These are phyloP conservation scores for Colletotrichum cordylinicola DNA, from an alignment of 2,329 filamentous ascomycete species.

Conservation along the genomic window DNA sequence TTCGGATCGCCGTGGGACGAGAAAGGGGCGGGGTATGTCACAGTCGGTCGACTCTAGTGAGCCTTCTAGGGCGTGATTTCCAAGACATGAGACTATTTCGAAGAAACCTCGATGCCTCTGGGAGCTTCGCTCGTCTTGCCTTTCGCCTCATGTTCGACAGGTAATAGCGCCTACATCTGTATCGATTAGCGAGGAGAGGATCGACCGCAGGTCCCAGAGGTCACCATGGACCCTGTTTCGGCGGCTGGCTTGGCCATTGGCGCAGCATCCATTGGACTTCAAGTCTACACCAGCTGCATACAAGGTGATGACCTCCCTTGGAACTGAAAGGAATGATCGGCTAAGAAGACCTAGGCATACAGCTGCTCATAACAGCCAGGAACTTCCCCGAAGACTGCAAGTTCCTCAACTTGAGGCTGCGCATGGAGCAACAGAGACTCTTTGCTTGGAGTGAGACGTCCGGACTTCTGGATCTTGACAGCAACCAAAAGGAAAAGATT, in stretches of 20 bases:
- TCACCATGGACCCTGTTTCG: conserved; percentile 48
- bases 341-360: conserved; percentile 40
- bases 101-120: background rate
- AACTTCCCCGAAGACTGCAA: conserved; percentile 53
- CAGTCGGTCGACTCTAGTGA: background rate
- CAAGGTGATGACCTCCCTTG: conserved; percentile 34
- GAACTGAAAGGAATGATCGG: background rate
- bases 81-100: background rate
- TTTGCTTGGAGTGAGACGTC: conserved; percentile 57
- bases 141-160: background rate
- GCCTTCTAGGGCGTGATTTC: background rate
- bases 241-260: conserved; percentile 47
- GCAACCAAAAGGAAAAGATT: conserved; percentile 44
- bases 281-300: conserved; percentile 52
- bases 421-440: conserved; percentile 55
- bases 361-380: conserved; percentile 52
- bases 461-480: conserved; percentile 50
- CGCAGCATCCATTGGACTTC: conserved; percentile 50
- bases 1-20: background rate
- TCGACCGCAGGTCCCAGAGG: background rate
- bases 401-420: conserved; percentile 53
- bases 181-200: background rate
- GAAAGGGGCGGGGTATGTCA: background rate
- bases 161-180: background rate
- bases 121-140: background rate